These are phyloP conservation scores for Blastobotrys elegans DNA, from an alignment of 1,139 yeast genomes.

Conservation along the genomic window DNA sequence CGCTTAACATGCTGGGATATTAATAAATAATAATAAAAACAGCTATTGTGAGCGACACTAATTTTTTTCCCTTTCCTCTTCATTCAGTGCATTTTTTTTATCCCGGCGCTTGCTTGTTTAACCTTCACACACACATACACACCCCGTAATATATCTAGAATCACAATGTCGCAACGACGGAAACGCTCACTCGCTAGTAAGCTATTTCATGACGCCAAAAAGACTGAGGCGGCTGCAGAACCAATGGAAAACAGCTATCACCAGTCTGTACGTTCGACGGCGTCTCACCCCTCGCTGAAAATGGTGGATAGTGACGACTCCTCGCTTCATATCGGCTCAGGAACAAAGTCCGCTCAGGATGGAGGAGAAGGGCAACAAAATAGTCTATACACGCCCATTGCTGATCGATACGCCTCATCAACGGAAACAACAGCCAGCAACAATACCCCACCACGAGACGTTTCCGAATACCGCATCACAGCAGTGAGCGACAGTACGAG, in stretches of 20 bases:
- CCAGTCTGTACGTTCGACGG: too few species aligned
- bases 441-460: background rate
- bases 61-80: too few species aligned
- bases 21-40: too few species aligned
- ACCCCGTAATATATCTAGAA: background rate
- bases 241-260: too few species aligned
- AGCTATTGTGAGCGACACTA: too few species aligned
- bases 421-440: background rate
- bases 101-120: too few species aligned
- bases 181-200: background rate
- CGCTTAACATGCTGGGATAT: too few species aligned
- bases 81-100: too few species aligned
- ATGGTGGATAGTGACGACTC: background rate
- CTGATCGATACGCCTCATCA: slow-evolving; percentile 1
- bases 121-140: too few species aligned
- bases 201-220: background rate
- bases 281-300: background rate
- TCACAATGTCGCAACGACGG: background rate
- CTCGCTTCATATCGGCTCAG: too few species aligned
- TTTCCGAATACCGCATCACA: background rate
- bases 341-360: background rate
- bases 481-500: too few species aligned
- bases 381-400: slow-evolving; percentile 8
- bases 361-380: background rate
- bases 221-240: too few species aligned